Evolutionary conservation across 164 flowering plant genomes (phyloP).

Genomic region (Magnolia kwangsiensis): DNA sequence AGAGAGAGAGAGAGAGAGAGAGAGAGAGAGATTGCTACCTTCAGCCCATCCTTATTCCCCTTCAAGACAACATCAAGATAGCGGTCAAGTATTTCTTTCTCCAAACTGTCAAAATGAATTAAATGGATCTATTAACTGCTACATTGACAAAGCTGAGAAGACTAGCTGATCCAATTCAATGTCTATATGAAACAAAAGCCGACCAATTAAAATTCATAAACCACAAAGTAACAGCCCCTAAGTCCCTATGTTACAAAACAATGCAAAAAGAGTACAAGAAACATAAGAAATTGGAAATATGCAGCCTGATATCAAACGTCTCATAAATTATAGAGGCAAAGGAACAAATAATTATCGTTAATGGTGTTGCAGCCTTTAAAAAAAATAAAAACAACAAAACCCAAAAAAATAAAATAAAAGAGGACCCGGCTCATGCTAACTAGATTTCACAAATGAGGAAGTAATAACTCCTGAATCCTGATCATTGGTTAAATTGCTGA

Average conservation of each 20-base stretch:
- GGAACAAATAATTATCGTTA: too few relatives aligned
- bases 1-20: too few relatives aligned
- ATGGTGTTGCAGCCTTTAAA: too few relatives aligned
- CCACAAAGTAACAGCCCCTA: too few relatives aligned
- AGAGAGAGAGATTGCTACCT: conserved; percentile 35
- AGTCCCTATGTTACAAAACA: not conserved
- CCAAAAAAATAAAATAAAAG: too few relatives aligned
- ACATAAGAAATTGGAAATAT: not conserved
- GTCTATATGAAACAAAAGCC: not conserved
- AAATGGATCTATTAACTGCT: not conserved
- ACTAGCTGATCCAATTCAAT: not conserved
- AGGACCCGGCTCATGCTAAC: too few relatives aligned
- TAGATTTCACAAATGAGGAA: too few relatives aligned
- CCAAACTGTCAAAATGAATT: conserved; percentile 52
- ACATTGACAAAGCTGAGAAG: not conserved
- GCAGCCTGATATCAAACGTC: not conserved
- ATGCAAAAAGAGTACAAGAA: not conserved
- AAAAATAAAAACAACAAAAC: too few relatives aligned
- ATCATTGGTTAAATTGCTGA: not conserved
- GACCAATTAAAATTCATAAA: not conserved
- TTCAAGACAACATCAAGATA: conserved; percentile 89
- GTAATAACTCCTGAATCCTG: too few relatives aligned
- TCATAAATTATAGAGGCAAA: not conserved
- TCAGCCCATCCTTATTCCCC: conserved; percentile 95
- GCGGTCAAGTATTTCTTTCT: conserved; percentile 90